Evolutionary conservation across 495 filamentous ascomycete species (phyloP).

Genomic region (Neurospora sp.): DNA sequence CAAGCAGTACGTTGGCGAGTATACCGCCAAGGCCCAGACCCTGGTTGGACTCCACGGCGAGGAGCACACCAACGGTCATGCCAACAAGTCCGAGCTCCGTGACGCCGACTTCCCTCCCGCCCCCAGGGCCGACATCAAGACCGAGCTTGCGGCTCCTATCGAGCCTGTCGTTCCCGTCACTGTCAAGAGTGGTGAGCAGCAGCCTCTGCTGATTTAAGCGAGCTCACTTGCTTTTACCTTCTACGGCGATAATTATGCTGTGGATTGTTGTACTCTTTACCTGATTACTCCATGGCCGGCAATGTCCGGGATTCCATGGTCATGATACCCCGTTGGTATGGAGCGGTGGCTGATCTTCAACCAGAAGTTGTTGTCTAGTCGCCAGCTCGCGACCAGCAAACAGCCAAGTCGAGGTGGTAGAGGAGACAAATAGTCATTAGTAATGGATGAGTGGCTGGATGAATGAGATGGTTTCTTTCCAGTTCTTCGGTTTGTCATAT

Average conservation of each 20-base stretch:
- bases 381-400: background rate
- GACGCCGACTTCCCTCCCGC: constrained; percentile 51
- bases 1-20: constrained; percentile 74
- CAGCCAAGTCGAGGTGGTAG: background rate
- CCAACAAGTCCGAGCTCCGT: constrained; percentile 27
- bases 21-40: constrained; percentile 74
- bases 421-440: background rate
- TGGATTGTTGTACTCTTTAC: background rate
- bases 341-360: background rate
- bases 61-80: constrained; percentile 23
- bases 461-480: background rate
- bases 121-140: constrained; percentile 35
- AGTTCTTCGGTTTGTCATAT: background rate
- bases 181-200: constrained; percentile 17
- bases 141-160: constrained; percentile 1
- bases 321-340: background rate
- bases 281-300: background rate
- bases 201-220: constrained; percentile 29
- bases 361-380: background rate
- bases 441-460: background rate
- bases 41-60: constrained; percentile 28
- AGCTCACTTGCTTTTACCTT: background rate
- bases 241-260: background rate
- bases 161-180: constrained; percentile 10
- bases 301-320: background rate